phyloP scores from a whole-genome alignment of 495 filamentous ascomycete species.

The Haplographium delicatum region DNA sequence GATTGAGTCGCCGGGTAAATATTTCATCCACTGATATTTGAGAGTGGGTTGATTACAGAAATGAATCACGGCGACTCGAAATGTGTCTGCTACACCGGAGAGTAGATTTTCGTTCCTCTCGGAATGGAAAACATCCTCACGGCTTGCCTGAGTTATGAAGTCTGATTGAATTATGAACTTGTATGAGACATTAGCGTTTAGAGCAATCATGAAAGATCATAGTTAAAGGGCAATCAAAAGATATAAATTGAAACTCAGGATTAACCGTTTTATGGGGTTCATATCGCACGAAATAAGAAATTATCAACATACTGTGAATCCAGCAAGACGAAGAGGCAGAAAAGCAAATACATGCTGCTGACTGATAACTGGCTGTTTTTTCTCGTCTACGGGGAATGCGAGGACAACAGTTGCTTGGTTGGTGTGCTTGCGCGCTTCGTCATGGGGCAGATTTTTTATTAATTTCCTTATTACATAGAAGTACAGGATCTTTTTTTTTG shows the following conservation, averaged over 20 bases:
- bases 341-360: slow-evolving; percentile 10
- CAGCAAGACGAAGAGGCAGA: slow-evolving; percentile 4
- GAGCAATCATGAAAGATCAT: no score
- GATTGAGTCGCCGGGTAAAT: slow-evolving; percentile 20
- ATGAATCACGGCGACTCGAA: slow-evolving; percentile 24
- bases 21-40: slow-evolving; percentile 27
- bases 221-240: no score
- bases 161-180: slow-evolving; percentile 47
- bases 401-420: no score
- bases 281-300: no score
- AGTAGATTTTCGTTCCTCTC: slow-evolving; percentile 22
- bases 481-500: neutral
- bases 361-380: neutral
- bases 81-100: slow-evolving; percentile 20
- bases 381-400: slow-evolving; percentile 8
- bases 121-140: slow-evolving; percentile 33
- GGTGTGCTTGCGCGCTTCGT: no score
- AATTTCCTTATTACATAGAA: neutral
- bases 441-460: slow-evolving; percentile 1
- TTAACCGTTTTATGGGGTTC: no score
- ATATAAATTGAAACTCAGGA: no score
- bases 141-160: slow-evolving; percentile 39
- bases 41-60: slow-evolving; percentile 26
- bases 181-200: no score
- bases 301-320: slow-evolving; percentile 13